Evolutionary conservation across 208 protist species (phyloP), one percentile per base, ranked within the genome.

Genomic region (Crithidia bombi): DNA sequence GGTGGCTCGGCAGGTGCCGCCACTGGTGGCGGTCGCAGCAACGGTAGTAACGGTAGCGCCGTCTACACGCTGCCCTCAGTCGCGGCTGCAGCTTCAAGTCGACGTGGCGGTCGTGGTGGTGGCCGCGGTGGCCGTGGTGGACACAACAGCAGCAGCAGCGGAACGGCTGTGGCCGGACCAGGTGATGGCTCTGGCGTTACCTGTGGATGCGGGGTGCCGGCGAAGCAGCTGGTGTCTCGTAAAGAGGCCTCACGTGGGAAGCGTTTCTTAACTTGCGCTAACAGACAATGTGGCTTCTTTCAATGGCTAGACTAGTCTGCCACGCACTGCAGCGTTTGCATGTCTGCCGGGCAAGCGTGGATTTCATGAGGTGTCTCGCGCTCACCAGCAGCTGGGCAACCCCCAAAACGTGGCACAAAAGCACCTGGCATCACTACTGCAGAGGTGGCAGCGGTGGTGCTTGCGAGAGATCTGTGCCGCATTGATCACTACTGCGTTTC

Each of bases 221-320:
- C 88, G 25, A 87, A 86, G 78, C 79, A 81, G 55, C 65, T 91
- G n/a, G 78, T 90, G 19, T 96, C 91, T 5, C 78, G 86, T 26
- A 89, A 96, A 59, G 82, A 91, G 59, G 73, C 76, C 14, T 93
- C 85, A 0, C 69, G 52, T 7, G 91, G 91, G 3, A 87, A 82
- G 57, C 69, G 56, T n/a, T 96, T 96, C 66, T 73, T 86, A 9
- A 93, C 86, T 14, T 96, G 91, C 65, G 76, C 78, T 1, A 80
- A 55, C 69, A 68, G 81, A 14, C 67, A 86, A 57, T 96, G 91
- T 64, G 58, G 43, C 10, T 96, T 93, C 56, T 96, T 96, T 68
- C 79, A 92, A 73, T 96, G 91, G 89, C 17, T 86, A 1, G 88
- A 94, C 52, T 85, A 52, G 32, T 21, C 5, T 25, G 17, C 17